A percentile compares a stretch with the other conserved stretches of the same genome.
phyloP scores from a whole-genome alignment of 2,329 filamentous ascomycete species.

The Epichloe brachyelytri region DNA sequence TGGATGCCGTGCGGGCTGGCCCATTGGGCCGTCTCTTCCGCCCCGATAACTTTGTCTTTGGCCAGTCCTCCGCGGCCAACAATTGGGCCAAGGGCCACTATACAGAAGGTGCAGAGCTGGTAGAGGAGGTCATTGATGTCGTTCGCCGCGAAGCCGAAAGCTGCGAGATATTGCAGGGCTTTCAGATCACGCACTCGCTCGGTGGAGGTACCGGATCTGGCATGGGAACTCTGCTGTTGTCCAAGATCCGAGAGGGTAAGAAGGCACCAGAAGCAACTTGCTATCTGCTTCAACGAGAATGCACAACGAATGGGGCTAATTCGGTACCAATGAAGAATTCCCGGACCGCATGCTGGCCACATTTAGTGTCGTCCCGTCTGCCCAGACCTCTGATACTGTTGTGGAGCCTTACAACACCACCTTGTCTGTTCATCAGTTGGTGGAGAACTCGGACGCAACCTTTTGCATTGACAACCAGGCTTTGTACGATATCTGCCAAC shows the following conservation, averaged over 20 bases:
- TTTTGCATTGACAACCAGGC: slow-evolving; percentile 99
- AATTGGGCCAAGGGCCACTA: slow-evolving; percentile 99
- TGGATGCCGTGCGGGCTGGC: slow-evolving; percentile 96
- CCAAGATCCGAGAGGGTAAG: slow-evolving; percentile 81
- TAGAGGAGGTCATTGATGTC: slow-evolving; percentile 94
- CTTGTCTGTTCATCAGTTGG: slow-evolving; percentile 94
- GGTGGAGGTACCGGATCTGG: slow-evolving; percentile 99
- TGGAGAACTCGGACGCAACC: slow-evolving; percentile 99
- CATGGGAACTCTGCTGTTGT: slow-evolving; percentile 99
- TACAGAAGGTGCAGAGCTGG: slow-evolving; percentile 96
- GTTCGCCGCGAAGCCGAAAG: slow-evolving; percentile 96
- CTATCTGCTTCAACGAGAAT: background rate
- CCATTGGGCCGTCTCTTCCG: slow-evolving; percentile 98
- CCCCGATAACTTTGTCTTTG: slow-evolving; percentile 99
- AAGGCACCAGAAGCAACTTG: background rate
- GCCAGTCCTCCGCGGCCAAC: slow-evolving; percentile 98
- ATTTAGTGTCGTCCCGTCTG: slow-evolving; percentile 95
- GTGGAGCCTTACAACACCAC: slow-evolving; percentile 99
- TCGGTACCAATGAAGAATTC: slow-evolving; percentile 50
- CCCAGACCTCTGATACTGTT: slow-evolving; percentile 98
- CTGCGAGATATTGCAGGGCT: slow-evolving; percentile 98
- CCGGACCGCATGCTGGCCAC: slow-evolving; percentile 99
- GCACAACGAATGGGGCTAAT: background rate
- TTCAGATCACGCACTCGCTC: slow-evolving; percentile 99
- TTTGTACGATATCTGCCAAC: slow-evolving; percentile 99